Percentiles rank a stretch among this genome's conserved stretches.
Conservation (phyloP, 495 filamentous ascomycete genomes). For the Xeromyces bisporus region DNA sequence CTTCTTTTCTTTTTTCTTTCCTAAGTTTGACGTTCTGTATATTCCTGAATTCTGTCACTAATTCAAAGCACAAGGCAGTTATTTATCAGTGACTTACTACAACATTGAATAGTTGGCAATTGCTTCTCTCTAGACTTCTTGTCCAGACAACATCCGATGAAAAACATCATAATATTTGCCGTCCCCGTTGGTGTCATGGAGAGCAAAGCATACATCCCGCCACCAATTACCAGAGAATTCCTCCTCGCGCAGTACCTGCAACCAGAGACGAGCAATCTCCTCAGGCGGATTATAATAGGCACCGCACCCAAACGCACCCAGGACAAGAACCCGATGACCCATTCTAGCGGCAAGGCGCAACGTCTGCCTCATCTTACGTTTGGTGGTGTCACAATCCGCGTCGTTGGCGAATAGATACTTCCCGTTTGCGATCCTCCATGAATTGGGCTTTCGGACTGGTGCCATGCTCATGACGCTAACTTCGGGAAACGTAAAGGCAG, state of each 20-base stretch:
- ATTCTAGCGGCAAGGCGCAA: constrained; percentile 1
- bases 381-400: neutral
- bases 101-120: no score
- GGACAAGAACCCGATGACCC: constrained; percentile 31
- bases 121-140: no score
- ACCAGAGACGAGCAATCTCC: constrained; percentile 36
- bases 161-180: neutral
- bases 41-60: no score
- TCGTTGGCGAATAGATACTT: no score
- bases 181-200: constrained; percentile 15
- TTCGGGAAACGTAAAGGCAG: neutral
- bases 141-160: neutral
- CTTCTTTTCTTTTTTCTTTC: no score
- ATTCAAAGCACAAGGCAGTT: no score
- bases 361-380: neutral
- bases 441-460: no score
- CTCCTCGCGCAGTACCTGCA: constrained; percentile 30
- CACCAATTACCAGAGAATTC: constrained; percentile 31
- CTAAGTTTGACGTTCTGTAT: no score
- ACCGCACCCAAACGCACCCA: constrained; percentile 44
- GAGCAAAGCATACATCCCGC: constrained; percentile 35
- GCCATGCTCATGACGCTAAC: neutral
- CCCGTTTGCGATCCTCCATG: no score
- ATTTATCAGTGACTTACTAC: no score
- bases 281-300: constrained; percentile 35